Conservation (phyloP, 2,329 filamentous ascomycete species). For the Clonostachys rosea region DNA sequence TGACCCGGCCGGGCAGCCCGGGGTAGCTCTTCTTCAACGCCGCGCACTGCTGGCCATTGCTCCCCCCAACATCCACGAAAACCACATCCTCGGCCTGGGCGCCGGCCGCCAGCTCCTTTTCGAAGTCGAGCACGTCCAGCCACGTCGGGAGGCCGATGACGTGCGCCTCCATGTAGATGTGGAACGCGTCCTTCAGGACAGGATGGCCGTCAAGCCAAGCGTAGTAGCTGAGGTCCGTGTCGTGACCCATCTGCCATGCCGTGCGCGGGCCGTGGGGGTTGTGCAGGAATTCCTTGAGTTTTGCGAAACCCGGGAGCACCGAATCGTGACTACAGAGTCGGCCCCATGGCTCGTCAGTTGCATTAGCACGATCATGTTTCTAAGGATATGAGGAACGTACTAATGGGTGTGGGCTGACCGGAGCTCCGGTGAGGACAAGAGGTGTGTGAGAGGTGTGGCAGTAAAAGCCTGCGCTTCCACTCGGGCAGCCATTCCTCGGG, state of each 20-base stretch:
- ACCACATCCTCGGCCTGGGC: background rate
- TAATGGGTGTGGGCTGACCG: too few species aligned
- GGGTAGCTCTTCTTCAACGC: slow-evolving; percentile 5
- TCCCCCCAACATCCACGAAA: slow-evolving; percentile 12
- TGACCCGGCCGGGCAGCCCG: slow-evolving; percentile 3
- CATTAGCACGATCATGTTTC: slow-evolving; percentile 5
- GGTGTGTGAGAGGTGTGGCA: background rate
- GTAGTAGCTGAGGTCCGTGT: slow-evolving; percentile 8
- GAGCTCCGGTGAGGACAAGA: background rate
- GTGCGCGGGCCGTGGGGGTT: slow-evolving; percentile 4
- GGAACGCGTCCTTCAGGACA: slow-evolving; percentile 11
- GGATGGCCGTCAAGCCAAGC: slow-evolving; percentile 10
- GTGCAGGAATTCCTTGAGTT: slow-evolving; percentile 1
- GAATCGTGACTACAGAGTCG: background rate
- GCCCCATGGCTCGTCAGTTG: slow-evolving; percentile 4
- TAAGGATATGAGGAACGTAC: background rate
- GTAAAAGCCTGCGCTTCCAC: slow-evolving; percentile 2
- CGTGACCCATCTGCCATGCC: slow-evolving; percentile 9
- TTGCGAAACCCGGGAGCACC: background rate
- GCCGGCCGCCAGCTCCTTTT: slow-evolving; percentile 5
- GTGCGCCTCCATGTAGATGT: slow-evolving; percentile 16
- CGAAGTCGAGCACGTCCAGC: slow-evolving; percentile 13
- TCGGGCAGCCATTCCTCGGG: slow-evolving; percentile 1
- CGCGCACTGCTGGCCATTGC: slow-evolving; percentile 11
- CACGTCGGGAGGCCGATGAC: slow-evolving; percentile 12